Percentiles rank a stretch among this genome's conserved stretches.
Conservation (phyloP, 768 basidiomycete genomes). For the Leccinum rimulosum region DNA sequence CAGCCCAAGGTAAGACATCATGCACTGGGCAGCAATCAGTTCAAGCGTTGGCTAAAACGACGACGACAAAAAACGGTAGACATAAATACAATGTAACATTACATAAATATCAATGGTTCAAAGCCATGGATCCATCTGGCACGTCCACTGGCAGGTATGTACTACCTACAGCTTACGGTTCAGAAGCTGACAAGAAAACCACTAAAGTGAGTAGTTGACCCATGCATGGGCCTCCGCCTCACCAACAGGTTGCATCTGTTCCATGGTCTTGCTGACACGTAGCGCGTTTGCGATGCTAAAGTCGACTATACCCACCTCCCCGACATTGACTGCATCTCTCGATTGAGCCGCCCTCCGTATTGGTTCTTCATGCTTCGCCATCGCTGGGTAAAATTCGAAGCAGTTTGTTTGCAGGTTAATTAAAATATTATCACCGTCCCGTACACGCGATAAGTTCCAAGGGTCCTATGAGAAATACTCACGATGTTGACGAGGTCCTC, state of each 20-base stretch:
- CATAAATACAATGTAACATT: too few relatives aligned
- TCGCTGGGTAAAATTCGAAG: conserved; percentile 27
- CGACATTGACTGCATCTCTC: neutral
- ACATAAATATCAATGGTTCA: too few relatives aligned
- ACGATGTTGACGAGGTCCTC: conserved; percentile 10
- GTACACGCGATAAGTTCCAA: too few relatives aligned
- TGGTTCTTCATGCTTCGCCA: conserved; percentile 5
- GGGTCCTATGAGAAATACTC: neutral
- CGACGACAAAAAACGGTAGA: too few relatives aligned
- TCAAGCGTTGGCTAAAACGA: too few relatives aligned
- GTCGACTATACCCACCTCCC: conserved; percentile 5
- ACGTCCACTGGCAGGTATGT: too few relatives aligned
- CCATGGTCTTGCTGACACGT: conserved; percentile 14
- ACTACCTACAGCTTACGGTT: neutral
- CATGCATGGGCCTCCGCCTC: conserved; percentile 14
- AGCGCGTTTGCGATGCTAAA: conserved; percentile 12
- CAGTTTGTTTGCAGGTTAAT: conserved; percentile 33
- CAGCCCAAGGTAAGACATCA: too few relatives aligned
- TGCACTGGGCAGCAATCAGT: too few relatives aligned
- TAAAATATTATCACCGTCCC: neutral
- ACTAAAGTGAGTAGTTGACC: conserved; percentile 14
- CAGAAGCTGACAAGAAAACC: too few relatives aligned
- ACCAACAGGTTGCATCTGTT: conserved; percentile 12
- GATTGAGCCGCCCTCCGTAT: neutral
- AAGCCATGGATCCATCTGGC: too few relatives aligned